Evolutionary conservation across 2,329 filamentous ascomycete species (phyloP).

Genomic region (Teratosphaeria gauchensis): DNA sequence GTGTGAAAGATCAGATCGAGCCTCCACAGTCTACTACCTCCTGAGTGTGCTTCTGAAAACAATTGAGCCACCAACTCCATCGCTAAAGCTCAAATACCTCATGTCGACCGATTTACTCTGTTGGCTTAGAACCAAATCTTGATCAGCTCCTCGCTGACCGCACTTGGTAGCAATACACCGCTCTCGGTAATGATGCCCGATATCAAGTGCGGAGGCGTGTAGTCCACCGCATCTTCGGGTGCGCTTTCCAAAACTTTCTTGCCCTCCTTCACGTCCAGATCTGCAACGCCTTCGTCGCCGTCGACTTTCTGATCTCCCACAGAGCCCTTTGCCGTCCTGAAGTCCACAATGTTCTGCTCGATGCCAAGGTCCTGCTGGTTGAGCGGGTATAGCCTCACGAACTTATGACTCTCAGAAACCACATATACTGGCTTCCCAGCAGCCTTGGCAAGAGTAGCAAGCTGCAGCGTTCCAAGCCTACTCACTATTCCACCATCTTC

Average conservation of each 20-base stretch:
- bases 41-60: background rate
- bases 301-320: constrained; percentile 2
- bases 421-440: constrained; percentile 76
- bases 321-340: constrained; percentile 44
- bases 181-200: constrained; percentile 68
- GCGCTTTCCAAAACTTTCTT: background rate
- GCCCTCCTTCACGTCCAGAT: constrained; percentile 14
- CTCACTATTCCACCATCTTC: constrained; percentile 91
- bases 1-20: too few relatives aligned
- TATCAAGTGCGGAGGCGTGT: constrained; percentile 57
- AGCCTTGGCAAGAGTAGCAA: constrained; percentile 68
- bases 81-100: background rate
- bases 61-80: background rate
- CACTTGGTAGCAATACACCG: constrained; percentile 59
- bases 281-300: constrained; percentile 20
- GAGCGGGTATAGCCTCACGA: constrained; percentile 76
- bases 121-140: constrained; percentile 44
- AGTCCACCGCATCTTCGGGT: constrained; percentile 49
- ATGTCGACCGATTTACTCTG: background rate
- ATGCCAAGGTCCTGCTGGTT: constrained; percentile 74
- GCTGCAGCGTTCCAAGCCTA: constrained; percentile 75
- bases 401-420: constrained; percentile 92
- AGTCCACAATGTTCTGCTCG: constrained; percentile 67
- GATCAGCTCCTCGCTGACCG: constrained; percentile 61
- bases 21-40: too few relatives aligned